Evolutionary conservation across 371 early-diverging fungal genomes (phyloP).

Genomic region (Choanephora cucurbitarum): DNA sequence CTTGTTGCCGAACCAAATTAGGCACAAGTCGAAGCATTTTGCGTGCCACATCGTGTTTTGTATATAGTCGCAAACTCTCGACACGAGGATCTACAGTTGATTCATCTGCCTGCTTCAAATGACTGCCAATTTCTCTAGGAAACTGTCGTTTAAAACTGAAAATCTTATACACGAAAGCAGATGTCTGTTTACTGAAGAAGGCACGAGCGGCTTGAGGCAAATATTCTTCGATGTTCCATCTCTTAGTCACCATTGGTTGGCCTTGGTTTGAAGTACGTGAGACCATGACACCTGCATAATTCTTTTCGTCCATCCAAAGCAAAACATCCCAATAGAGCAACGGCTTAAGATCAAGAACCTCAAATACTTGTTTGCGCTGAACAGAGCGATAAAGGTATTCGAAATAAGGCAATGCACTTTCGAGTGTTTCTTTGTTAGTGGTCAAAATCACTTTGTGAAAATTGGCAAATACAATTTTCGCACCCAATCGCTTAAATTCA

Average conservation of each 20-base stretch:
- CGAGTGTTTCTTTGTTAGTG: constrained; percentile 75
- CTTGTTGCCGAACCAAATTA: constrained; percentile 28
- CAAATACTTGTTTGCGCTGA: constrained; percentile 72
- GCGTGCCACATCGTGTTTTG: constrained; percentile 52
- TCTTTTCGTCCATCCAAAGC: constrained; percentile 92
- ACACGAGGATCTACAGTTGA: constrained; percentile 20
- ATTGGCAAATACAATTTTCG: constrained; percentile 77
- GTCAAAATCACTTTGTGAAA: constrained; percentile 79
- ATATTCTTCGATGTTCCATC: constrained; percentile 90
- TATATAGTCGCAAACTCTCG: constrained; percentile 38
- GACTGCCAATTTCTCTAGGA: constrained; percentile 17
- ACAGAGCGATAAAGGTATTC: constrained; percentile 74
- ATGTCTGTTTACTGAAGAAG: constrained; percentile 54
- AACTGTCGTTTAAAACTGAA: constrained; percentile 17
- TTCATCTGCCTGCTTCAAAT: constrained; percentile 15
- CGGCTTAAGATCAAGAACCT: constrained; percentile 64
- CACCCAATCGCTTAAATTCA: constrained; percentile 78
- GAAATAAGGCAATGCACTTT: constrained; percentile 72
- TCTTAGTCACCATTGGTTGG: constrained; percentile 27
- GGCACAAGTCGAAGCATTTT: constrained; percentile 44
- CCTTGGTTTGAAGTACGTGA: constrained; percentile 4
- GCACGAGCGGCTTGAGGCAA: constrained; percentile 76
- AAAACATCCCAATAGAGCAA: constrained; percentile 78
- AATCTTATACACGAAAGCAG: constrained; percentile 23
- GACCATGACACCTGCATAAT: constrained; percentile 77